Percentiles rank a stretch among this genome's conserved stretches.
These are phyloP conservation scores for Fusarium albidum DNA, from an alignment of 2,329 filamentous ascomycete genomes.

Conservation along the genomic window DNA sequence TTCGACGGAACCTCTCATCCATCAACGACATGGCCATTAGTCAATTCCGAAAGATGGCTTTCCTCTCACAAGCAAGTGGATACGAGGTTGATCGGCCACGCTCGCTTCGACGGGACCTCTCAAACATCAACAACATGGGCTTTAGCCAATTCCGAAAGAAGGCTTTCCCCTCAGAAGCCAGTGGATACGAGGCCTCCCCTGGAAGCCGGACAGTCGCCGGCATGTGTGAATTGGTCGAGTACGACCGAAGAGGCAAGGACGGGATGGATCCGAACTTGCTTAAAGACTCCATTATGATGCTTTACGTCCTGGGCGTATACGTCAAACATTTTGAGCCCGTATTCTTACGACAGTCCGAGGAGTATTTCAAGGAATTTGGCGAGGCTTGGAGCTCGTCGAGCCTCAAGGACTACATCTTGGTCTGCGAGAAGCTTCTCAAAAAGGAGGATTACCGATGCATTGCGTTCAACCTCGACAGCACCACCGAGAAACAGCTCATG, in stretches of 20 bases:
- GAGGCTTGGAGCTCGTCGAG: constrained; percentile 68
- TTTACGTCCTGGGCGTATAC: constrained; percentile 87
- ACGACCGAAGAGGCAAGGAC: constrained; percentile 68
- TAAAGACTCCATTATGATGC: constrained; percentile 78
- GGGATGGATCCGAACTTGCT: constrained; percentile 72
- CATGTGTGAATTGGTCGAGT: constrained; percentile 78
- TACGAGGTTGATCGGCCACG: constrained; percentile 94
- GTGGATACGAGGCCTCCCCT: constrained; percentile 28
- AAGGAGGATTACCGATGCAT: constrained; percentile 81
- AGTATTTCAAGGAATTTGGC: constrained; percentile 76
- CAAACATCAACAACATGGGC: constrained; percentile 82
- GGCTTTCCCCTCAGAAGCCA: constrained; percentile 51
- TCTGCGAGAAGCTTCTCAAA: constrained; percentile 73
- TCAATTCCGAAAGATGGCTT: constrained; percentile 73
- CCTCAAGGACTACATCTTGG: constrained; percentile 78
- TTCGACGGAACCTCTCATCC: constrained; percentile 73
- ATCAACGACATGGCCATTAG: constrained; percentile 83
- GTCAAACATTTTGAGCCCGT: constrained; percentile 79
- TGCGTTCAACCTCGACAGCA: constrained; percentile 80
- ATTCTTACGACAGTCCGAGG: constrained; percentile 72
- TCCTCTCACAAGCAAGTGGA: constrained; percentile 48
- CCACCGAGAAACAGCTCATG: constrained; percentile 81
- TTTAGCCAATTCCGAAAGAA: constrained; percentile 76
- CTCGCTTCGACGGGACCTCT: constrained; percentile 74
- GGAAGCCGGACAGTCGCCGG: constrained; percentile 52